These are phyloP conservation scores for Xylaria palmicola DNA, from an alignment of 495 filamentous ascomycete species.

Conservation along the genomic window DNA sequence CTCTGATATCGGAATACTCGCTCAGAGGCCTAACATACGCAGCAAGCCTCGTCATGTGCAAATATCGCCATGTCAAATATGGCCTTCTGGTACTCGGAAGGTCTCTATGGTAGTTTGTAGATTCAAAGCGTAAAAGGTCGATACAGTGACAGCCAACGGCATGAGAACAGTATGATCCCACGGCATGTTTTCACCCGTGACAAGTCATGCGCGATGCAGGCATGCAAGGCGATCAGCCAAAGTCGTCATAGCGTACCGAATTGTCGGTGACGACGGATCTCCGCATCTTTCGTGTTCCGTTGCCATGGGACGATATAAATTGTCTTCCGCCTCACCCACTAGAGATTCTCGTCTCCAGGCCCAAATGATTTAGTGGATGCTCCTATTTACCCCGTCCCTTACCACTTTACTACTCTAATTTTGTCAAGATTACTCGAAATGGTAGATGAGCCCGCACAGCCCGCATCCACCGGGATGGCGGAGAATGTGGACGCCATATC, in stretches of 20 bases:
- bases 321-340: background rate
- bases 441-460: constrained; percentile 13
- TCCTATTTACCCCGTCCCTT: background rate
- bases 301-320: background rate
- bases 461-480: constrained; percentile 1
- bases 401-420: background rate
- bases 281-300: background rate
- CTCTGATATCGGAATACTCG: too few relatives aligned
- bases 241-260: background rate
- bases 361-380: background rate
- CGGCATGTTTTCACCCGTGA: background rate
- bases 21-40: too few relatives aligned
- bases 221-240: background rate
- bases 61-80: too few relatives aligned
- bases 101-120: too few relatives aligned
- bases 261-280: background rate
- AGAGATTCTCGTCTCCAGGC: background rate
- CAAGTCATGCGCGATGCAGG: background rate
- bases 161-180: background rate
- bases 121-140: background rate
- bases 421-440: constrained; percentile 8
- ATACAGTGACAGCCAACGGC: too few relatives aligned
- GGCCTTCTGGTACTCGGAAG: too few relatives aligned
- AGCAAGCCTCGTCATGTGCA: too few relatives aligned
- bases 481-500: constrained; percentile 28